phyloP scores from a whole-genome alignment of 495 filamentous ascomycete genomes.

The Pyrenopolyporus hunteri region DNA sequence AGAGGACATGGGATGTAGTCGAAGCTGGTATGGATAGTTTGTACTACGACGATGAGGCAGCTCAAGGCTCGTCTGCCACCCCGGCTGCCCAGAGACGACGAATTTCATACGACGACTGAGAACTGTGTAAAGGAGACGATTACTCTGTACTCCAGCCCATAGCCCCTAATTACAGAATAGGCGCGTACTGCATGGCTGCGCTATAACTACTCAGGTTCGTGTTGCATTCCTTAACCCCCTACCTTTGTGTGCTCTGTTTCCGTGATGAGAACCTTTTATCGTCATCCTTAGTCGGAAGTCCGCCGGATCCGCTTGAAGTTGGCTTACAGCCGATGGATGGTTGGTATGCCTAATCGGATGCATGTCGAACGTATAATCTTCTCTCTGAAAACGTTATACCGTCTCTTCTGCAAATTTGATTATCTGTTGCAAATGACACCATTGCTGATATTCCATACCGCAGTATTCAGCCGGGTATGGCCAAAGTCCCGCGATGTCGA shows the following conservation, averaged over 20 bases:
- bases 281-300: constrained; percentile 72
- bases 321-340: constrained; percentile 34
- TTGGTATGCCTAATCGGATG: constrained; percentile 42
- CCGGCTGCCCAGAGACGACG: constrained; percentile 47
- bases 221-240: constrained; percentile 1
- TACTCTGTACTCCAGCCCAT: not conserved
- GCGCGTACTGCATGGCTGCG: not conserved
- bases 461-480: not conserved
- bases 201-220: constrained; percentile 29
- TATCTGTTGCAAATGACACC: not conserved
- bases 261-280: constrained; percentile 68
- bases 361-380: constrained; percentile 66
- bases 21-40: constrained; percentile 57
- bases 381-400: constrained; percentile 58
- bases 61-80: constrained; percentile 21
- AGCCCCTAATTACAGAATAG: not conserved
- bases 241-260: constrained; percentile 16
- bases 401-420: not conserved
- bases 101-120: constrained; percentile 59
- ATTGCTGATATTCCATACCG: constrained; percentile 6
- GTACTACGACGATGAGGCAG: constrained; percentile 55
- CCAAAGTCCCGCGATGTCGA: not conserved
- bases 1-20: constrained; percentile 64
- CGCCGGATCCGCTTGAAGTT: constrained; percentile 35
- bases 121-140: not conserved